Evolutionary conservation across 139 green algal species (phyloP), one percentile per base, ranked within the genome.

Genomic region (Picochlorum sp.): DNA sequence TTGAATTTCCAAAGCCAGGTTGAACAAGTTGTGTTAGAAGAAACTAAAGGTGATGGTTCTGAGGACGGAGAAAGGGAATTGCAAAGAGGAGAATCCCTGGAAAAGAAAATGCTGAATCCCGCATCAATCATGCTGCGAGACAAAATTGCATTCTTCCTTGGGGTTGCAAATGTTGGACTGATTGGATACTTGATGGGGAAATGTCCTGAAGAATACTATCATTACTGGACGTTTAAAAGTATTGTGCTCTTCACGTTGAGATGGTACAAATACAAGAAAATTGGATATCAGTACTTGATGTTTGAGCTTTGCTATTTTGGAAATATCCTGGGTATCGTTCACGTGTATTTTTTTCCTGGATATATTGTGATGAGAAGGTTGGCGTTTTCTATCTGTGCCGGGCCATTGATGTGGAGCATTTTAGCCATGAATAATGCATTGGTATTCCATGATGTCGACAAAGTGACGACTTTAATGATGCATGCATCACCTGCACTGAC

Each of bases 381-480:
- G 3, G 67, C 78, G 2, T 91, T 89, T 70, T 79, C 80, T 9
- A 73, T 78, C 33, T 77, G 73, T 57, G 76, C 81, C 1, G 85
- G 84, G 0, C 80, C 82, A 2, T 61, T 89, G 45, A 65, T 77
- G 4, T 85, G 67, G 65, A 78, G 71, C 55, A 83, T 87, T 50
- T 16, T 85, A 8, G 81, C 82, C 9, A 83, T 91, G 59, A 63
- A 75, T 29, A 91, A 89, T 75, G 80, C 61, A 10, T 62, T 89
- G n/a, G 82, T 93, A 3, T 83, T 87, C 24, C 84, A 91, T 54
- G 77, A 81, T 67, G 59, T 89, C 12, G 80, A 92, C 57, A 89
- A 90, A 68, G 52, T 62, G 7, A 74, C 68, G 14, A 74, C 64
- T 1, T 58, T 69, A 4, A 67, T 76, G 47, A 74, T 74, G 68